Evolutionary conservation across 208 protist species (phyloP), one percentile per base, ranked within the genome.

Genomic region (Novymonas esmeraldas): DNA sequence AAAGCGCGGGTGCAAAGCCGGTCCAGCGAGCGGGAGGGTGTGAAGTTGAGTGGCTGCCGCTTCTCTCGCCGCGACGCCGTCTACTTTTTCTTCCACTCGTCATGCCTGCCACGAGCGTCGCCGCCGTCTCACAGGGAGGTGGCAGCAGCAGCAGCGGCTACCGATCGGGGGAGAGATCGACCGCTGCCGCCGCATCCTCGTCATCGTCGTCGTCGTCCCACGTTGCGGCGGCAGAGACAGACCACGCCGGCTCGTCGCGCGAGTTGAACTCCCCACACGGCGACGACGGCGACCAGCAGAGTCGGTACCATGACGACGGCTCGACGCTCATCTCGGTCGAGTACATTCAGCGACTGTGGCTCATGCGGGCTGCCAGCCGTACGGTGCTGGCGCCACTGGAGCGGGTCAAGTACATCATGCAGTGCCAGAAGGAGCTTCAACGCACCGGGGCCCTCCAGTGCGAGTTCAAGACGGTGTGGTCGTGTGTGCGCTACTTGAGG

Each of bases 401-500:
- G 31, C 87, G 90, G n/a, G 77, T 95, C 3, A 93, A 93, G 80
- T 95, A 81, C 51, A 56, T 95, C 22, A 82, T 95, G 81, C 79
- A 90, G 72, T 86, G 68, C 52, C 85, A 93, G 57, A 70, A 71
- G 33, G 87, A 95, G 68, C 61, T 95, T n/a, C 71, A 82, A 48
- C 74, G 87, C 31, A 45, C 75, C 22, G 85, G 85, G 1, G 69
- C 70, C 26, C 60, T 92, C 24, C 57, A 73, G 13, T 68, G 70
- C 42, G 70, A 79, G 24, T 89, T 92, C 64, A 62, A 72, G n/a
- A 85, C 67, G 5, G 70, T 87, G 6, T 82, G 76, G 79, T 76
- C 72, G 10, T 91, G 85, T 36, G 63, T 77, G 20, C 75, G 79
- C 0, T 84, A 93, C 63, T 41, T 95, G 28, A 63, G 42, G 22